Conservation (phyloP, 208 protist genomes). For the Wallacemonas collosoma region DNA sequence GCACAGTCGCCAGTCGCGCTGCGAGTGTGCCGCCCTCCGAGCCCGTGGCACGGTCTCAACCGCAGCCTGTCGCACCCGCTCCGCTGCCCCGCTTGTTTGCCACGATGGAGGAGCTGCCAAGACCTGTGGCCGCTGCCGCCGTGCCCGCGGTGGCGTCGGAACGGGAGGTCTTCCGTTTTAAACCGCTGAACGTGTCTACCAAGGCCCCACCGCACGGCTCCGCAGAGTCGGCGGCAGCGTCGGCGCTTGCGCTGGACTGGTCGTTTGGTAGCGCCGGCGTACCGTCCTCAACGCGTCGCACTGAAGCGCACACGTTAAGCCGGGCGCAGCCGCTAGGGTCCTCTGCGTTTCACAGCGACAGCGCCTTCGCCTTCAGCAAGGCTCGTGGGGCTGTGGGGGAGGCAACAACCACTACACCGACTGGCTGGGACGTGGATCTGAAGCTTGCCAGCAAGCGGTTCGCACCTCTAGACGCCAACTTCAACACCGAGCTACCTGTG, state of each 20-base stretch:
- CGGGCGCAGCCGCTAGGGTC: neutral
- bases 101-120: neutral
- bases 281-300: constrained; percentile 1
- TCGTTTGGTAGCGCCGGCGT: neutral
- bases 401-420: neutral
- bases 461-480: constrained; percentile 2
- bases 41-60: neutral
- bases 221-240: no score
- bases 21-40: no score
- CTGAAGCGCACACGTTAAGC: constrained; percentile 10
- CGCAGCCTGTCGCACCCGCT: neutral
- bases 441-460: constrained; percentile 15
- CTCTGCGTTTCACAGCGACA: neutral
- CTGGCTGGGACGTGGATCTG: constrained; percentile 5
- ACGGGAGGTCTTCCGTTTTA: constrained; percentile 1
- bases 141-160: neutral
- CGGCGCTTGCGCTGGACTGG: constrained; percentile 5
- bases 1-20: neutral
- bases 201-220: no score
- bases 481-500: neutral
- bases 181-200: neutral
- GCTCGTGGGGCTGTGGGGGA: neutral
- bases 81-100: neutral
- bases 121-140: neutral
- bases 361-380: constrained; percentile 6